Base-by-base conservation (phyloP, 257 asterid species). In the Solanum arcanum region DNA sequence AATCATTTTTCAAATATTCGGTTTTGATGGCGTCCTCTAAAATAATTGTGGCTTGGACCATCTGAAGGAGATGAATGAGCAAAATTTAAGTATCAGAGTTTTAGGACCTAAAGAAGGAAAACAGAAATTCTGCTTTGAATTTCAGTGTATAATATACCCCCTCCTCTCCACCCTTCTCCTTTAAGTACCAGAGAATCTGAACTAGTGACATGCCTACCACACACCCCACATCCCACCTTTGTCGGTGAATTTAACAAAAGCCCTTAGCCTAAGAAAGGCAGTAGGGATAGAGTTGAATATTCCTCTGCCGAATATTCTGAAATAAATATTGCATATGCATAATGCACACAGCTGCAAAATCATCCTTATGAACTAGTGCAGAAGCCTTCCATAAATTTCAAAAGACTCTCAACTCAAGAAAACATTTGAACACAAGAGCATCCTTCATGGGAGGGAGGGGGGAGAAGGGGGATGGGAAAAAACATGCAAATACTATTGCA, bases 1-100 rank as follows among this genome's bases (percentile, higher is more conserved):
- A 97, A 25, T 92, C 92, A 29, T 91, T 93, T 88, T 88, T 91
- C 89, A 97, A 88, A 91, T 90, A 91, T 83, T 95, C 96, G 1
- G 93, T 89, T 90, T 92, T 96, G 18, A 97, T 93, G 42, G 94
- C 52, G 86, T 97, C 99, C 95, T 97, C 99, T 2, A 96, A 91
- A 25, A 92, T 47, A 72, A 94, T 85, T 42, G 89, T 89, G 39
- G 99, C 99, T 91, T 93, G 98, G 86, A 96, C 93, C 96, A 97
- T 94, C 99, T 97, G 95, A 49, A 81, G 69, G 85, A 86, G 90
- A 89, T 20, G 46, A 20, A 83, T 85, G 69, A 64, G 81, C 56
- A 59, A 23, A 49, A 12, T 52, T 68, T 64, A 85, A 77, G 85
- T 49, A 81, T 31, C 68, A 49, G 85, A 81, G 13, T 31, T 49